Evolutionary conservation across 371 early-diverging fungal species (phyloP).

Genomic region (Dinochytrium kinnereticum): DNA sequence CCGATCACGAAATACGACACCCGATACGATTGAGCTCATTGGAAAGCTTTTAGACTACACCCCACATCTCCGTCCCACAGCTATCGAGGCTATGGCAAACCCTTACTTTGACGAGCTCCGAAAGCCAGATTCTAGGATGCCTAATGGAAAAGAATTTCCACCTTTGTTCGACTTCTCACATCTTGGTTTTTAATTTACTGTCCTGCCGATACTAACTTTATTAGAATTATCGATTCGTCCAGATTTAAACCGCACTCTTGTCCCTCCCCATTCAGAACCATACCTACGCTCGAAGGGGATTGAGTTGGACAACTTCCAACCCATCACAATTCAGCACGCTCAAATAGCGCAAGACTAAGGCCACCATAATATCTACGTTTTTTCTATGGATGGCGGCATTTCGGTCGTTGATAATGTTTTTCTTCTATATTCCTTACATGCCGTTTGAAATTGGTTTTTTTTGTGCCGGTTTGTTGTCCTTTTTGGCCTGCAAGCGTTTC

Average conservation of each 20-base stretch:
- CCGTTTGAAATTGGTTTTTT: conserved; percentile 23
- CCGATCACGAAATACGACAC: conserved; percentile 70
- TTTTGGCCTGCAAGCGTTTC: not conserved
- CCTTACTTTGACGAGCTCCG: conserved; percentile 97
- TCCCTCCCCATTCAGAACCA: conserved; percentile 72
- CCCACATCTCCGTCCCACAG: conserved; percentile 86
- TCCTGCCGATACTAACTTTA: not conserved
- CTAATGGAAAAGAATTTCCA: conserved; percentile 83
- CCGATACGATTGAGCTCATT: conserved; percentile 91
- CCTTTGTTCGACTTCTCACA: conserved; percentile 88
- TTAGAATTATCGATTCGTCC: conserved; percentile 74
- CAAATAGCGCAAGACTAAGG: conserved; percentile 7
- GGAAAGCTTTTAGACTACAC: conserved; percentile 92
- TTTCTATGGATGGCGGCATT: not conserved
- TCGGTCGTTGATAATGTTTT: not conserved
- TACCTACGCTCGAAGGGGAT: conserved; percentile 65
- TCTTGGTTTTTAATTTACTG: conserved; percentile 61
- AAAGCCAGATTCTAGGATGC: conserved; percentile 77
- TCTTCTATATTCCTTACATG: not conserved
- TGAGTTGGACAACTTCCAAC: conserved; percentile 68
- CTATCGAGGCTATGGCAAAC: conserved; percentile 93
- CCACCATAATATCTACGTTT: not conserved
- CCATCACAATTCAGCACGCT: conserved; percentile 53
- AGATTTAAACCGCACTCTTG: conserved; percentile 67
- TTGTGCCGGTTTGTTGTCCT: not conserved